Percentiles rank a stretch among this genome's conserved stretches.
Conservation (phyloP, 2,329 filamentous ascomycete species). For the Microsporum audouinii region DNA sequence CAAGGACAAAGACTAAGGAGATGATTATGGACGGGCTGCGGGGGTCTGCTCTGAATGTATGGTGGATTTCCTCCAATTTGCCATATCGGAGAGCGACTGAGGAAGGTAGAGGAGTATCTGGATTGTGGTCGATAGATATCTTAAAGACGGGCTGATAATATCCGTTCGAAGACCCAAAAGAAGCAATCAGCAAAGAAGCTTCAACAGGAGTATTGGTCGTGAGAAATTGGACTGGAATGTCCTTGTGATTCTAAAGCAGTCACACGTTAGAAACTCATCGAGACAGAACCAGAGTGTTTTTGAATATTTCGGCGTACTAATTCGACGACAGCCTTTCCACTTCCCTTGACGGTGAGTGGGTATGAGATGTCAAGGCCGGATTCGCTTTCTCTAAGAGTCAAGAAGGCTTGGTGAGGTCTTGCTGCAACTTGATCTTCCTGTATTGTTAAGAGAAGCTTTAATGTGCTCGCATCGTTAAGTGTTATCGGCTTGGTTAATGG, state of each 20-base stretch:
- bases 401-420: constrained; percentile 87
- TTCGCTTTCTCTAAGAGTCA: constrained; percentile 62
- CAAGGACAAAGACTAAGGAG: constrained; percentile 63
- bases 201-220: constrained; percentile 54
- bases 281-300: neutral
- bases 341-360: constrained; percentile 71
- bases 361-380: constrained; percentile 80
- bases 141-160: constrained; percentile 63
- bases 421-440: constrained; percentile 67
- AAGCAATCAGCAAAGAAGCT: constrained; percentile 74
- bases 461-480: constrained; percentile 56
- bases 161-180: constrained; percentile 63
- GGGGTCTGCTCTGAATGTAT: constrained; percentile 74
- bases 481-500: constrained; percentile 53
- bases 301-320: constrained; percentile 50
- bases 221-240: constrained; percentile 75
- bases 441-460: constrained; percentile 73
- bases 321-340: constrained; percentile 72
- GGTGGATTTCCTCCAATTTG: constrained; percentile 72
- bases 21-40: constrained; percentile 70
- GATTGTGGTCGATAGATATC: constrained; percentile 54
- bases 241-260: constrained; percentile 61
- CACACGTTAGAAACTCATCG: constrained; percentile 5
- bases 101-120: constrained; percentile 47
- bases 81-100: constrained; percentile 71